Conservation (phyloP, 2,329 filamentous ascomycete genomes). For the Calonectria henricotiae region DNA sequence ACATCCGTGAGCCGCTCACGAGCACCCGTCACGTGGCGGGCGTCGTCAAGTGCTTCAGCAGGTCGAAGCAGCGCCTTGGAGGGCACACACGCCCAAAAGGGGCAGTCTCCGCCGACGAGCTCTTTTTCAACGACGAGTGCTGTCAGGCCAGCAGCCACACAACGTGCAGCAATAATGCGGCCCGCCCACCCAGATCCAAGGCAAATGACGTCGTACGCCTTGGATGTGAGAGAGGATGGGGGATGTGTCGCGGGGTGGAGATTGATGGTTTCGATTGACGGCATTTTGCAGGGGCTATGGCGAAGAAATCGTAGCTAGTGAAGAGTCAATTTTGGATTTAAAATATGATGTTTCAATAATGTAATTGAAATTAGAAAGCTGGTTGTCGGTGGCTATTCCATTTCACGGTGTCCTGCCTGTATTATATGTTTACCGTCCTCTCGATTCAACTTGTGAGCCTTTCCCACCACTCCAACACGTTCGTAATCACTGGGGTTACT, state of each 20-base stretch:
- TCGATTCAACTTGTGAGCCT: neutral
- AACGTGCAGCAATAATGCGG: conserved; percentile 7
- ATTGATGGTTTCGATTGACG: conserved; percentile 4
- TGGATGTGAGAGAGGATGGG: conserved; percentile 4
- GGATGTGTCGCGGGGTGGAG: conserved; percentile 8
- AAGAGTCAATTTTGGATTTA: too few relatives aligned
- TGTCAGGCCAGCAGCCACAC: neutral
- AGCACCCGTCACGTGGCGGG: conserved; percentile 7
- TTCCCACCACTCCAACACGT: neutral
- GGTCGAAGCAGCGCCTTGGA: conserved; percentile 9
- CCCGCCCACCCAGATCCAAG: conserved; percentile 12
- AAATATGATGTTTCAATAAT: neutral
- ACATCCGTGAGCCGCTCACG: neutral
- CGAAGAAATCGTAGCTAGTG: too few relatives aligned
- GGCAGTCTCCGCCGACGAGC: conserved; percentile 6
- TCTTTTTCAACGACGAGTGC: neutral
- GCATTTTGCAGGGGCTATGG: neutral
- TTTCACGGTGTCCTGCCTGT: neutral
- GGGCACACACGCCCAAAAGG: conserved; percentile 12
- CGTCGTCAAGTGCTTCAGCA: conserved; percentile 11
- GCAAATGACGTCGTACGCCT: conserved; percentile 7
- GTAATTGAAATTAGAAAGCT: too few relatives aligned
- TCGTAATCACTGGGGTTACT: conserved; percentile 18
- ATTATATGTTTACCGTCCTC: neutral
- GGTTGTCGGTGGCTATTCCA: neutral